Base-by-base conservation (phyloP, 2,329 filamentous ascomycete species). In the Capronia coronata region DNA sequence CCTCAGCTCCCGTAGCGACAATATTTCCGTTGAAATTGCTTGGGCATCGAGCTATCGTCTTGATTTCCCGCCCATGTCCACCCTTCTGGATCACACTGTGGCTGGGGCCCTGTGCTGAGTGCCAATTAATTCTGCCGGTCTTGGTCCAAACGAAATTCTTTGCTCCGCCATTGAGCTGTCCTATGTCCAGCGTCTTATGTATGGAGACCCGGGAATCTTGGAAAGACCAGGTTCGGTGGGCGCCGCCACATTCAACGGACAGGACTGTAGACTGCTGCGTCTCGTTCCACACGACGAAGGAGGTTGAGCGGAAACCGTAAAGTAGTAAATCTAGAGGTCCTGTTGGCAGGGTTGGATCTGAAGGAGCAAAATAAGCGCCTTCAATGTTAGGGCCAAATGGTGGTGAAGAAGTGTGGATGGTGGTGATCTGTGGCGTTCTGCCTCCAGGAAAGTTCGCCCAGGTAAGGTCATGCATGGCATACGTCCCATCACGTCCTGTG, bases 51-150 rank as follows among this genome's bases (percentile, higher is more conserved):
- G 80, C 75, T 53, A 79, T 66, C 1, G 78, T 68, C 64, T 86
- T 87, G 59, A 97, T 86, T 67, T 98, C 93, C 47, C 93, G 75
- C 0, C 93, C 93, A 66, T 98, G 93, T 0, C 80, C 80, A 5
- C 93, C 91, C 0, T 68, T 59, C 56, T 83, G 81, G 10, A 94
- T 56, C 0, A 75, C 64, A 8, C 64, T 60, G 63, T 69, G 78
- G 57, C 63, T 71, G 27, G 71, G 53, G 13, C 60, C 52, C 2
- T 48, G 52, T 25, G 75, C 70, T 2, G 62, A 66, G 30, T 70
- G 63, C 0, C 75, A 63, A 52, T 76, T 70, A 47, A 82, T 71
- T 54, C 57, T 67, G 1, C 80, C 78, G 3, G 82, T 80, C 65
- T 87, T 83, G 2, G 84, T 91, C 76, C 86, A 96, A 0, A 86